Conservation (phyloP, 2,329 filamentous ascomycete genomes). For the Fusarium begoniae region DNA sequence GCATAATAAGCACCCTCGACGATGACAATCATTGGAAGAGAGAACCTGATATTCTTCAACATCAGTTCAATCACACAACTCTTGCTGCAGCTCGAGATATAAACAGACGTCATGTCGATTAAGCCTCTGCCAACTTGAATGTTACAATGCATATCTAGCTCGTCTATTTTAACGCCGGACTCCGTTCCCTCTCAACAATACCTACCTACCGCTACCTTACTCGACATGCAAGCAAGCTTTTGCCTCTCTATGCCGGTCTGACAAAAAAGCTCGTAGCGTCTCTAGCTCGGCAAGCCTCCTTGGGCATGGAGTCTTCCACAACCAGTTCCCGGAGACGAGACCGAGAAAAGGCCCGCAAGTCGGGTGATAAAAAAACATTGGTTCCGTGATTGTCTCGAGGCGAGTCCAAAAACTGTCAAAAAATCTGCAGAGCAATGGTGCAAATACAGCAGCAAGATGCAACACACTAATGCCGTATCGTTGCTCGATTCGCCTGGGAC, state of each 20-base stretch:
- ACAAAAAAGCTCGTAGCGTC: conserved; percentile 24
- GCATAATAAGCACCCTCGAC: neutral
- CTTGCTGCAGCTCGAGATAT: neutral
- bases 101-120: conserved; percentile 13
- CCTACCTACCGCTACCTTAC: neutral
- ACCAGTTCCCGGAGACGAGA: conserved; percentile 16
- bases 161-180: conserved; percentile 1
- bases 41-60: neutral
- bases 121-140: conserved; percentile 10
- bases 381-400: conserved; percentile 15
- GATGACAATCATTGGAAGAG: conserved; percentile 1
- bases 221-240: neutral
- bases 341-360: conserved; percentile 29
- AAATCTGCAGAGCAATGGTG: conserved; percentile 37
- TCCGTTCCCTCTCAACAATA: conserved; percentile 30
- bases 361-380: conserved; percentile 19
- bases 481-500: conserved; percentile 8
- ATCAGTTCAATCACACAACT: neutral
- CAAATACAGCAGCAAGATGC: conserved; percentile 5
- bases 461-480: conserved; percentile 7
- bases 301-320: conserved; percentile 4
- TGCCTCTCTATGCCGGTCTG: conserved; percentile 1
- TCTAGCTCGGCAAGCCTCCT: conserved; percentile 24
- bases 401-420: conserved; percentile 17
- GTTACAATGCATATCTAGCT: conserved; percentile 8